Base-by-base conservation (phyloP, 2,329 filamentous ascomycete species). In the Rhinocladiella similis region DNA sequence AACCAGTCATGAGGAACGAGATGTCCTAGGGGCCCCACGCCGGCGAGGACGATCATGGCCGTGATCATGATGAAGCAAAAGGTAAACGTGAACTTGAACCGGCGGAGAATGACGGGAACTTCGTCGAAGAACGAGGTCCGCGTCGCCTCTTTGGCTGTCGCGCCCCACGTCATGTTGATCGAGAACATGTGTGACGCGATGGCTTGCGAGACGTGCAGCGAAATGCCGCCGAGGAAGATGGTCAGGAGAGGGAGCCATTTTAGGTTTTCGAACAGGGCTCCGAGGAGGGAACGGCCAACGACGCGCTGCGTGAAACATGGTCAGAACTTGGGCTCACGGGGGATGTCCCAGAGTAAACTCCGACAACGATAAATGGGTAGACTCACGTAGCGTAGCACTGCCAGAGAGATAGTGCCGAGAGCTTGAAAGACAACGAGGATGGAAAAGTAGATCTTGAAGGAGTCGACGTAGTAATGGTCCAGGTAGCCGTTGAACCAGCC, bases 81-180 rank as follows among this genome's bases (percentile, higher is more conserved):
- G 3, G 57, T 56, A 54, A 67, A 89, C 87, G 70, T 88, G 85
- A 47, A 90, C 76, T 87, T 91, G 80, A 92, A 92, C 71, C 83
- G 85, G 73, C 85, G 87, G 49, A 93, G 70, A 36, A 94, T 88
- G 69, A 88, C 89, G 35, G 87, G 87, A 18, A 92, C 83, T 69
- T 93, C 90, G 60, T 90, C 88, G 74, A 91, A 93, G 74, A 94
- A 94, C 72, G 90, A 89, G 29, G 87, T 86, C 67, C 87, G 85
- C 67, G 91, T 64, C n/a, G 55, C 59, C 42, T 95, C 90, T 74
- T 95, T 95, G 36, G 86, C 83, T 0, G 90, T 95, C 1, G 89
- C 85, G 47, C 89, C 89, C 90, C 90, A 94, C 2, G 83, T 84
- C 86, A 94, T 93, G 73, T 94, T 81, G 68, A 93, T 85, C 74